Evolutionary conservation across 768 basidiomycete genomes (phyloP), one percentile per base, ranked within the genome.

Genomic region (Boletus sensibilis): DNA sequence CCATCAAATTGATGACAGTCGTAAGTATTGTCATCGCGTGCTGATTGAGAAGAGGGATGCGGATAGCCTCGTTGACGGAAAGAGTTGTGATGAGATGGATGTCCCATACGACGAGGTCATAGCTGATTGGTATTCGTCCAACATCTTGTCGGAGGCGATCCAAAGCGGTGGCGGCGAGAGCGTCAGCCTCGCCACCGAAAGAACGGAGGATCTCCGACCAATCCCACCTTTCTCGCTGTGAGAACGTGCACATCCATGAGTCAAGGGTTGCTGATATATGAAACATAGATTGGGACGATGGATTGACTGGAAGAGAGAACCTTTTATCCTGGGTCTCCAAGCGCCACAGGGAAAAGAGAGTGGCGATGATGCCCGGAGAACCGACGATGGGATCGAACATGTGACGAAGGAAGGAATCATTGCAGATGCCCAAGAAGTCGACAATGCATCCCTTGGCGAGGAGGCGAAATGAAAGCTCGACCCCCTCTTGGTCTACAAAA

Each of bases 41-140:
- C 14, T 61, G 66, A 18, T 58, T 62, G 23, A 70, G 60, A 41
- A 71, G 51, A 43, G 64, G 54, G 10, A 60, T 48, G 27, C 70
- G 59, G 44, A 70, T 68, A 9, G 54, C 14, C 12, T 64, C 54
- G 18, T 71, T 64, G 2, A 70, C 27, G 29, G 69, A 72, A 20
- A 70, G 54, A 6, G 51, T 43, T 2, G 64, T 71, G 41, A 72
- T 41, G 21, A 70, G 59, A 49, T 72, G 69, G 48, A 64, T 64
- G 44, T 71, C 68, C 69, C 69, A 71, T 27, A 66, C 56, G 46
- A 72, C 41, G 45, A 64, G 58, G 45, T 72, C 67, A 52, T 61
- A 66, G 45, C 70, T 62, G 44, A 61, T 52, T 10, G 68, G 62
- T 8, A 23, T 23, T 8, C 62, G 62, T 42, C 56, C 59, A n/a